These are phyloP conservation scores for Agarophyton chilense DNA, from an alignment of 23 red algal genomes.

Conservation along the genomic window DNA sequence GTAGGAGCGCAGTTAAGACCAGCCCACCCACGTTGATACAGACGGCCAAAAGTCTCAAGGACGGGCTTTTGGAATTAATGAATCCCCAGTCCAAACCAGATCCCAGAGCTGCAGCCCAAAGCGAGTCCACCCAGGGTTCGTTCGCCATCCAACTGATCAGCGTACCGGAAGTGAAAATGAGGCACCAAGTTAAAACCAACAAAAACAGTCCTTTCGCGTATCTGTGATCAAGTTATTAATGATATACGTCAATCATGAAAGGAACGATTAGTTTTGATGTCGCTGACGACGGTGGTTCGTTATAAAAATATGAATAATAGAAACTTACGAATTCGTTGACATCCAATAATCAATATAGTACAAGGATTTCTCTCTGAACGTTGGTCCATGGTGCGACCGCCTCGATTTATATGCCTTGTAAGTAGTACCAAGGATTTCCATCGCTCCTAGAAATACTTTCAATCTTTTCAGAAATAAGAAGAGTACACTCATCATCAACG, in stretches of 20 bases:
- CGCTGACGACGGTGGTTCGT: background rate
- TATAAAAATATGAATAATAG: background rate
- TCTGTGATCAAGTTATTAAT: background rate
- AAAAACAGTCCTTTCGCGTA: slow-evolving; percentile 65
- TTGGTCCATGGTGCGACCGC: slow-evolving; percentile 30
- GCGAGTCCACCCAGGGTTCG: slow-evolving; percentile 67
- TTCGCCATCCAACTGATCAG: slow-evolving; percentile 69
- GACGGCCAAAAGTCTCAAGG: slow-evolving; percentile 47
- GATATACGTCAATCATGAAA: background rate
- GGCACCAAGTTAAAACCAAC: slow-evolving; percentile 52
- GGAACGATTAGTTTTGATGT: background rate
- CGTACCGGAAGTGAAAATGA: slow-evolving; percentile 60
- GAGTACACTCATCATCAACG: background rate
- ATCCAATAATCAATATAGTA: slow-evolving; percentile 73
- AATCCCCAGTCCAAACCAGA: slow-evolving; percentile 74
- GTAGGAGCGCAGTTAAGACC: slow-evolving; percentile 57
- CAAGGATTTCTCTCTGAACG: slow-evolving; percentile 44
- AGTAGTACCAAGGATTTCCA: slow-evolving; percentile 7
- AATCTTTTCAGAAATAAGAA: background rate
- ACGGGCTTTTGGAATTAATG: slow-evolving; percentile 58
- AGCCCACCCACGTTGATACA: slow-evolving; percentile 65
- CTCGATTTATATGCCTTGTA: slow-evolving; percentile 26
- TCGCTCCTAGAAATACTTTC: slow-evolving; percentile 14
- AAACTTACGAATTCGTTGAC: slow-evolving; percentile 71
- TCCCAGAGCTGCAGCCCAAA: slow-evolving; percentile 65